Evolutionary conservation across 2,329 filamentous ascomycete genomes (phyloP), one percentile per base, ranked within the genome.

Genomic region (Fusarium subglutinans): DNA sequence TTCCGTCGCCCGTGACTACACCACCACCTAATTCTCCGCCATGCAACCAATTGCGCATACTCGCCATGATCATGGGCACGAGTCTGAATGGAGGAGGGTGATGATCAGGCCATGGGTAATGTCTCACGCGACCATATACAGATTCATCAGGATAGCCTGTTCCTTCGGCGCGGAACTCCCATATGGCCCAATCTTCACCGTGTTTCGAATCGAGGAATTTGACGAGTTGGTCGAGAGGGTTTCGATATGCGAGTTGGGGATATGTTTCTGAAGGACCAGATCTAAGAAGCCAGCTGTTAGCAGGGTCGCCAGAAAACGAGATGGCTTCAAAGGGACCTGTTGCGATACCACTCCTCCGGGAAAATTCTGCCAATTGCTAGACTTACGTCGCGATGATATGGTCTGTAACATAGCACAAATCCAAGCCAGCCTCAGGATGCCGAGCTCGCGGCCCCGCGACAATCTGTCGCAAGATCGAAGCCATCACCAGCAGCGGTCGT

Each of bases 101-200:
- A 80, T 99, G 96, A 81, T 99, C 96, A 0, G 96, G 96, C 91
- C 94, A 99, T 2, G 96, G 96, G 79, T 95, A 98, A 83, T 99
- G 96, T 73, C 92, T 90, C 73, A 98, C 92, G 7, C 95, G 89
- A 40, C 90, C 88, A 81, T 98, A 94, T 3, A 99, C 96, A 66
- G 95, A 93, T 24, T 91, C 89, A 80, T 99, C 96, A 0, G 95
- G 95, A 79, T 99, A 99, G 3, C 96, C 96, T 0, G 96, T 98
- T 10, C 96, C 96, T 82, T 99, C 96, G 41, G 95, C 96, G 51
- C 96, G 92, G 78, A 99, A 99, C 84, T 99, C 96, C 94, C 96
- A 99, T 78, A 99, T 98, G 7, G 93, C 91, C 96, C 96, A 99
- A 72, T 96, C 86, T 33, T 90, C 84, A 35, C 89, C 92, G 83